Evolutionary conservation across 495 filamentous ascomycete genomes (phyloP), one percentile per base, ranked within the genome.

Genomic region (Pyronema domesticum): DNA sequence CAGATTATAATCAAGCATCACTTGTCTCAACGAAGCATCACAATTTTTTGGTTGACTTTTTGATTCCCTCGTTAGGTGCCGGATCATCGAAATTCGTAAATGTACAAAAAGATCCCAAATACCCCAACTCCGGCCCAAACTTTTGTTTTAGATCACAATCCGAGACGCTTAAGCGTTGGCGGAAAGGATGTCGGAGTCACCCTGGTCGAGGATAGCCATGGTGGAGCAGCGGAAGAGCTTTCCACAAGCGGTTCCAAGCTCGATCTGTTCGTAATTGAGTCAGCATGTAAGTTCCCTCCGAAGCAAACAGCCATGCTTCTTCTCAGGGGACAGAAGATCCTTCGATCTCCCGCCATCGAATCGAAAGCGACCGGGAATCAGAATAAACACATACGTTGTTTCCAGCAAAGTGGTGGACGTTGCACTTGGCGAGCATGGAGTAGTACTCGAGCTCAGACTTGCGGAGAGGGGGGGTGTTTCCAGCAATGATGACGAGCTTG

Each of bases 371-470:
- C 42, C 54, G 34, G 30, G 13, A 37, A 34, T 36, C 23, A 5
- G 23, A 30, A 30, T 30, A 17, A 49, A 54, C 23, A 58, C 89
- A 83, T 80, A 95, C 88, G 80, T 95, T 95, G 80, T 91, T 94
- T 55, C 89, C 91, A 59, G 77, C 77, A 74, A 94, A 95, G 76
- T 96, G 89, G 76, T 95, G 87, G 65, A 95, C 87, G 46, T 83
- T 79, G 64, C 83, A 85, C 78, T 96, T 95, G 66, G 82, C 79
- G 57, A 95, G 74, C 87, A 94, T 94, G 66, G 83, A 80, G 74
- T 89, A 89, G 71, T 80, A 82, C 73, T 95, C 89, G 58, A 95
- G 80, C 78, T 95, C 89, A 62, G 77, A 82, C 82, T 95, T 95
- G 68, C 87, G 77, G 54, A 98, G 82, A 65, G 91, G 89, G 65